These are phyloP conservation scores for Cercospora sesami DNA, from an alignment of 2,329 filamentous ascomycete genomes.

Conservation along the genomic window DNA sequence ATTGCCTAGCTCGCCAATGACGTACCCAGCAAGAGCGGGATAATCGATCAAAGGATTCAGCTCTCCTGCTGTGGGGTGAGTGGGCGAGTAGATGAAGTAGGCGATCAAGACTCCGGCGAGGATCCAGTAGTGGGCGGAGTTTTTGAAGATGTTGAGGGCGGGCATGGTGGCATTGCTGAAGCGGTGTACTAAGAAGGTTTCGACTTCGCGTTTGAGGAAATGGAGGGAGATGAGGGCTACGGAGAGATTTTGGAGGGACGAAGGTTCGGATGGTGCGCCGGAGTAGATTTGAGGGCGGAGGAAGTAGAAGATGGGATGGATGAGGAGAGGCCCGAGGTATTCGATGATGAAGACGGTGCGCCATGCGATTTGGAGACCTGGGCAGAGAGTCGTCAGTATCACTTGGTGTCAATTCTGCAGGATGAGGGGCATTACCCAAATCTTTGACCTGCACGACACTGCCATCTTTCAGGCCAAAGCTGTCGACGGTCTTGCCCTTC, in stretches of 20 bases:
- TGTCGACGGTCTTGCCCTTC: conserved; percentile 53
- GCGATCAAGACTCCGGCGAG: conserved; percentile 78
- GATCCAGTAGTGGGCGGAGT: conserved; percentile 92
- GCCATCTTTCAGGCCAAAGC: conserved; percentile 59
- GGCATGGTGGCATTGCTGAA: conserved; percentile 97
- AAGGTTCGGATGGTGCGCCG: conserved; percentile 51
- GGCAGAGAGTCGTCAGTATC: neutral
- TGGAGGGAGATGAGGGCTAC: conserved; percentile 75
- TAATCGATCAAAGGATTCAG: conserved; percentile 60
- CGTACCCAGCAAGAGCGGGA: conserved; percentile 68
- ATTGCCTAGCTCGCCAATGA: conserved; percentile 78
- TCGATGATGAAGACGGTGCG: conserved; percentile 92
- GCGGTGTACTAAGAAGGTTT: conserved; percentile 91
- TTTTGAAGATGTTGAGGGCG: conserved; percentile 84
- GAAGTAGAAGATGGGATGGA: conserved; percentile 73
- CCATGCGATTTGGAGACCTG: conserved; percentile 88
- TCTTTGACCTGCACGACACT: conserved; percentile 83
- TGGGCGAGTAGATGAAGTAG: conserved; percentile 80
- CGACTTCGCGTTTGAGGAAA: conserved; percentile 92
- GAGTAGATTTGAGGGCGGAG: conserved; percentile 73
- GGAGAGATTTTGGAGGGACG: conserved; percentile 68
- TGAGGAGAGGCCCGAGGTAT: conserved; percentile 86
- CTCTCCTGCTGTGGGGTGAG: conserved; percentile 62
- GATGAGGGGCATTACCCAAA: conserved; percentile 62
- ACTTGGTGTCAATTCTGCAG: neutral